Evolutionary conservation across 352 stramenopile species (phyloP), one percentile per base, ranked within the genome.

Genomic region (Globisporangium nunn): DNA sequence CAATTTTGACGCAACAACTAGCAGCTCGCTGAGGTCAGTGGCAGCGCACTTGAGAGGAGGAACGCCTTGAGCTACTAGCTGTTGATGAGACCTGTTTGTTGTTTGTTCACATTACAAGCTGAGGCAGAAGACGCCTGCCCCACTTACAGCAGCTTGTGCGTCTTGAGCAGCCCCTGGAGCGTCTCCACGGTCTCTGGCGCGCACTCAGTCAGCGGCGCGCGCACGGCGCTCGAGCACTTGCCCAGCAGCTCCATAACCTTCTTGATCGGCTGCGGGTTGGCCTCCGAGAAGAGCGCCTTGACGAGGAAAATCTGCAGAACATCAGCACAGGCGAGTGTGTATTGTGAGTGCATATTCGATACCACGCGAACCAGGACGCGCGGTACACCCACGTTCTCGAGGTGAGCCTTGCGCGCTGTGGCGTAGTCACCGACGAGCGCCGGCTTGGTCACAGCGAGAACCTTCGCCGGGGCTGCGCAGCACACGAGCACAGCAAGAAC

Each of bases 201-300:
- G 55, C 87, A 92, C 54, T 81, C 61, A 31, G 88, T 76, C 33
- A 96, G 72, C 18, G 87, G 87, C 10, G 85, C 70, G 18, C 87
- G 85, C 55, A 90, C 84, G 33, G 79, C 62, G 55, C 81, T 56
- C 15, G 80, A 71, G 70, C 83, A 95, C 74, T 95, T 94, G 71
- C 88, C 88, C 48, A 95, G 71, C 33, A 95, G 65, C 69, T 94
- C 77, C 68, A 96, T 80, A 41, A 87, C 72, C 64, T 95, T 91
- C 74, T 97, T 97, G 55, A 94, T 71, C n/a, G 88, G 88, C 71
- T 96, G 87, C 57, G 88, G 88, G 71, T 97, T 97, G 48, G 87
- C 87, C 58, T 97, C 87, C 39, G 82, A 85, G 67, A 97, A 97
- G 31, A 96, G 84, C 30, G 81, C 76, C 75, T 96, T 96, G 64